Percentiles rank a stretch among this genome's conserved stretches.
Evolutionary conservation across 2,329 filamentous ascomycete species (phyloP).

Genomic region (Didymella lethalis): DNA sequence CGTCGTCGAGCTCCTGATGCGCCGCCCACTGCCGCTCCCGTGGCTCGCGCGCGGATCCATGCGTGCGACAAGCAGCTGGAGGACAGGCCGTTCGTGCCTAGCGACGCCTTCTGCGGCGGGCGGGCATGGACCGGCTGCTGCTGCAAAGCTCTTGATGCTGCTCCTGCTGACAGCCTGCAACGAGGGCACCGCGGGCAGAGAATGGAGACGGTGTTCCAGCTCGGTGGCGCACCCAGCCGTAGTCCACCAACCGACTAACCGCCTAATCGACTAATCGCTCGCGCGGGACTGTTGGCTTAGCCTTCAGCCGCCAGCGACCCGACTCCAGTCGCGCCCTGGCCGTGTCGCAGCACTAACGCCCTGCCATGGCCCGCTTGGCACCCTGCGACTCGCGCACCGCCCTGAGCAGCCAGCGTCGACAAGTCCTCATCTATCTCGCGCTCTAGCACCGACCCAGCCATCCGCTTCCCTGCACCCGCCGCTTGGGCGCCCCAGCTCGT

Average conservation of each 20-base stretch:
- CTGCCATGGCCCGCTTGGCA: neutral
- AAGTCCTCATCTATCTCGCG: neutral
- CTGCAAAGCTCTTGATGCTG: neutral
- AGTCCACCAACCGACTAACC: too few relatives aligned
- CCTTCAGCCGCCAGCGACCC: neutral
- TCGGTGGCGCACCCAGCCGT: neutral
- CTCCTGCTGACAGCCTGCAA: neutral
- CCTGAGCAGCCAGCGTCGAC: too few relatives aligned
- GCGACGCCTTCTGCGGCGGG: constrained; percentile 9
- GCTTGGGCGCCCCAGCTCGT: neutral
- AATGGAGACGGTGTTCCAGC: neutral
- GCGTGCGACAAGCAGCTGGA: neutral
- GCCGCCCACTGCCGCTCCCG: constrained; percentile 6
- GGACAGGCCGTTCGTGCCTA: neutral
- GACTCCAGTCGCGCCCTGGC: neutral
- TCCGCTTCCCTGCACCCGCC: neutral
- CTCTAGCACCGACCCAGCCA: neutral
- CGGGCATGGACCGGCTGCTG: constrained; percentile 11
- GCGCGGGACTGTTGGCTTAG: neutral
- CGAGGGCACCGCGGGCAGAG: neutral
- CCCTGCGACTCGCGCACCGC: neutral
- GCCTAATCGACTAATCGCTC: too few relatives aligned
- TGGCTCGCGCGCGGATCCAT: constrained; percentile 12
- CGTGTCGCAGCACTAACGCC: neutral
- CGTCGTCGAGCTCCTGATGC: constrained; percentile 15